Evolutionary conservation across 495 filamentous ascomycete species (phyloP), one percentile per base, ranked within the genome.

Genomic region (Penicillium coprophilum): DNA sequence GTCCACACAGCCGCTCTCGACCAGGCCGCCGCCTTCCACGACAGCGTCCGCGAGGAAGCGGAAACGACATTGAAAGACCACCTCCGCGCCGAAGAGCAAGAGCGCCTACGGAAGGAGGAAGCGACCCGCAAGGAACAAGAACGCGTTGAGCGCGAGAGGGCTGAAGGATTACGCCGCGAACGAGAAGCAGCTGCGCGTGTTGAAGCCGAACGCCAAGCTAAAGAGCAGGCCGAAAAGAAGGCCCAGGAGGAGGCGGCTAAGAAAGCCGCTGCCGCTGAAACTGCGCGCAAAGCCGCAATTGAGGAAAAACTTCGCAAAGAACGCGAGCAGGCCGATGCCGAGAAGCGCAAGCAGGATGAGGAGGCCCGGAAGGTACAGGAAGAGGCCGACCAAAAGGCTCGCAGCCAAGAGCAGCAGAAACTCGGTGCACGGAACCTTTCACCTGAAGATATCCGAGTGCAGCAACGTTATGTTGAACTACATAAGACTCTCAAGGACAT

Each of bases 401-500:
- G 65, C 21, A 59, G 57, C 21, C 60, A 66, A 28, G 57, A 62
- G 24, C 68, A 68, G 49, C 61, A 69, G 27, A 67, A 62, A 27
- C 23, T 71, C n/a, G 71, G 74, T 21, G 67, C 40, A 34, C 43
- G 47, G 30, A 56, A 55, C 17, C 49, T 64, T 11, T 64, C 67
- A 6, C 27, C 73, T 8, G 62, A 77, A 12, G 69, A 75, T 31
- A 62, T 82, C 46, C 68, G 64, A 4, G 57, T 69, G n/a, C 82
- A 87, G 12, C 69, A 82, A 46, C 78, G 80, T 27, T 91, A 91
- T 67, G 66, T 87, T 1, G 76, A 83, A 39, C 79, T 97, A 2
- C 90, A 95, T 66, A 67, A 83, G 53, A 79, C 80, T 17, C 74
- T 96, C 21, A 97, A 97, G 67, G 70, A 79, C 11, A 70, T 96